Conservation (phyloP, 148 eudicot genomes). For the Hydrangea macrophylla region DNA sequence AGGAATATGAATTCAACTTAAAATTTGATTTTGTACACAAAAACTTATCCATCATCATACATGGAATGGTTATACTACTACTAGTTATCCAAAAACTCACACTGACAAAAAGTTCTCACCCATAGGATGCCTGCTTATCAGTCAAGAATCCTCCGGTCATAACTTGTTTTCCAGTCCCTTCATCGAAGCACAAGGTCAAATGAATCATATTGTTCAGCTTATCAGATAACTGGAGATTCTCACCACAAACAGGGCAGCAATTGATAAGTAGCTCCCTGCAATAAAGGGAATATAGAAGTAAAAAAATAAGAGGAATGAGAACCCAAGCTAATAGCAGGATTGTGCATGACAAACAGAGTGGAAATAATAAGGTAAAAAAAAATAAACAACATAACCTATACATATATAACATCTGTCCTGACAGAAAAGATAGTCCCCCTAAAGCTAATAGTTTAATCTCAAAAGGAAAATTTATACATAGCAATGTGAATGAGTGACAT, state of each 20-base stretch:
- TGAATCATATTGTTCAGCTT: constrained; percentile 68
- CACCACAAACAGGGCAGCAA: constrained; percentile 94
- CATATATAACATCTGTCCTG: neutral
- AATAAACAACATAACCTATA: neutral
- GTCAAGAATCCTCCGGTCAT: constrained; percentile 97
- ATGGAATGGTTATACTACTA: constrained; percentile 5
- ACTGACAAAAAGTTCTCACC: constrained; percentile 43
- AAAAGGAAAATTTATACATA: neutral
- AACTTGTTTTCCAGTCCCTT: constrained; percentile 84
- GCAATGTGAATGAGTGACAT: neutral
- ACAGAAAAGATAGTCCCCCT: neutral
- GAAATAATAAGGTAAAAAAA: constrained; percentile 6
- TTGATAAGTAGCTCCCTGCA: constrained; percentile 85
- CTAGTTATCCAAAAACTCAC: constrained; percentile 5
- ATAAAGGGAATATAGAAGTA: neutral
- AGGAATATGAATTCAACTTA: constrained; percentile 11
- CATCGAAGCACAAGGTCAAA: constrained; percentile 91
- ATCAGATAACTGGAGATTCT: constrained; percentile 65
- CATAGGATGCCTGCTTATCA: constrained; percentile 88
- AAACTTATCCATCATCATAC: constrained; percentile 4
- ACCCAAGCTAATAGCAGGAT: neutral
- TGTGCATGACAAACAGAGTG: neutral
- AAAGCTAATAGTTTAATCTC: neutral
- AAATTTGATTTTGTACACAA: neutral
- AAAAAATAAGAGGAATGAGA: constrained; percentile 1